Conservation (phyloP, 2,329 filamentous ascomycete genomes). For the Ophiostoma perfectum region DNA sequence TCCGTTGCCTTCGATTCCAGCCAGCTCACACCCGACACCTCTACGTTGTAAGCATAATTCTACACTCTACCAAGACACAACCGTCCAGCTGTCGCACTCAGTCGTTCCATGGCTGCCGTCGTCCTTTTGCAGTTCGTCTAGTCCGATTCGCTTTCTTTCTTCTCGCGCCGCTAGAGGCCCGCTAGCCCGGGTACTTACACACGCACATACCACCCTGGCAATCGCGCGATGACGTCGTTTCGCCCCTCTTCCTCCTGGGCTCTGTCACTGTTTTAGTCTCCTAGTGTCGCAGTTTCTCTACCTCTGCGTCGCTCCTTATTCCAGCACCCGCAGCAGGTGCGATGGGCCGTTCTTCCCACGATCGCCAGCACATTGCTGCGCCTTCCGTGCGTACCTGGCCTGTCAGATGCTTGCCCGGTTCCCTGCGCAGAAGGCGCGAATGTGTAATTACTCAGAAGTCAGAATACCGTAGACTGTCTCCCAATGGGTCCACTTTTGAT, state of each 20-base stretch:
- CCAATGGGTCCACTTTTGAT: background rate
- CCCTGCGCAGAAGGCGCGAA: too few relatives aligned
- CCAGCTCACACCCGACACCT: too few relatives aligned
- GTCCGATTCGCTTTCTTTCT: background rate
- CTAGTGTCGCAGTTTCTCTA: background rate
- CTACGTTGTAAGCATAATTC: too few relatives aligned
- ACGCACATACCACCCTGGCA: constrained; percentile 13
- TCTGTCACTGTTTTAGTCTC: constrained; percentile 8
- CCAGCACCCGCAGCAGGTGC: background rate
- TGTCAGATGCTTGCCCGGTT: background rate
- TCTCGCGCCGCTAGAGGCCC: constrained; percentile 7
- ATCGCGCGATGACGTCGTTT: constrained; percentile 20
- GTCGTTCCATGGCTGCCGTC: constrained; percentile 4
- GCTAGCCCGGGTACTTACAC: constrained; percentile 23
- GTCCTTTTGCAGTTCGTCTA: background rate
- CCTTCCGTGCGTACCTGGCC: constrained; percentile 3
- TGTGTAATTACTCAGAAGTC: background rate
- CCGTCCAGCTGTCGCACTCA: too few relatives aligned
- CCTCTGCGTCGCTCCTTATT: constrained; percentile 2
- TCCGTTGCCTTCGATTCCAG: background rate
- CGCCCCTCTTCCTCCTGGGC: too few relatives aligned
- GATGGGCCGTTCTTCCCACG: constrained; percentile 8
- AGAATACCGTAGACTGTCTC: background rate
- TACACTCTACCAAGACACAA: too few relatives aligned
- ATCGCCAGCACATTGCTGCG: constrained; percentile 8